Percentiles rank a stretch among this genome's conserved stretches.
Conservation (phyloP, 2,329 filamentous ascomycete genomes). For the Ophiostoma piceae region DNA sequence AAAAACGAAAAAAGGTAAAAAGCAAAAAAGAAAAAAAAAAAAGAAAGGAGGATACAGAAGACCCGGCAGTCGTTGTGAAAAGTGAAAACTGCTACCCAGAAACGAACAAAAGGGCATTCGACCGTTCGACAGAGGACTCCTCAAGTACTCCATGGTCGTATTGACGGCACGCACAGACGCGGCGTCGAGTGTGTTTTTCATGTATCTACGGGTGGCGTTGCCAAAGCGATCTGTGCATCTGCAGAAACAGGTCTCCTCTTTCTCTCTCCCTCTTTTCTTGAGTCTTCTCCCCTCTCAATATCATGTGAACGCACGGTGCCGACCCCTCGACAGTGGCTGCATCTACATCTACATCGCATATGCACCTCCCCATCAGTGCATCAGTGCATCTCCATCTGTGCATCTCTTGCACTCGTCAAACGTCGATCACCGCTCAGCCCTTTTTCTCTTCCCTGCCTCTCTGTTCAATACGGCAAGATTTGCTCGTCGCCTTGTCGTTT, state of each 20-base stretch:
- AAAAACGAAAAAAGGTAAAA: no score
- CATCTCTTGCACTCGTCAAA: not conserved
- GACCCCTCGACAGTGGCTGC: no score
- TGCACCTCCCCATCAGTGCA: not conserved
- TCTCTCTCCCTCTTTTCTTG: not conserved
- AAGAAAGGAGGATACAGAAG: not conserved
- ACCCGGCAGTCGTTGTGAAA: not conserved
- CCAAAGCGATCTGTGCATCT: conserved; percentile 1
- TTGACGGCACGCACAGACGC: conserved; percentile 7
- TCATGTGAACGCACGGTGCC: not conserved
- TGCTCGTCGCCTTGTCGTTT: not conserved
- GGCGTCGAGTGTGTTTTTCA: not conserved
- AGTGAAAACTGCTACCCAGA: not conserved
- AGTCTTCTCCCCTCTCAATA: not conserved
- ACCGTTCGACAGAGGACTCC: not conserved
- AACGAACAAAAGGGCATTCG: not conserved
- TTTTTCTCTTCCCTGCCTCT: not conserved
- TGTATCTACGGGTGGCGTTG: conserved; percentile 5
- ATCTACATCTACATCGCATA: not conserved
- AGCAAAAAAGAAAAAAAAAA: not conserved
- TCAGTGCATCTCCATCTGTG: not conserved
- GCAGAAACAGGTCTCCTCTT: not conserved
- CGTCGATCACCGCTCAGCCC: not conserved
- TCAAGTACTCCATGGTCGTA: not conserved
- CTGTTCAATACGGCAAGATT: not conserved